Evolutionary conservation across 768 basidiomycete species (phyloP), one percentile per base, ranked within the genome.

Genomic region (Mycena epipterygia): DNA sequence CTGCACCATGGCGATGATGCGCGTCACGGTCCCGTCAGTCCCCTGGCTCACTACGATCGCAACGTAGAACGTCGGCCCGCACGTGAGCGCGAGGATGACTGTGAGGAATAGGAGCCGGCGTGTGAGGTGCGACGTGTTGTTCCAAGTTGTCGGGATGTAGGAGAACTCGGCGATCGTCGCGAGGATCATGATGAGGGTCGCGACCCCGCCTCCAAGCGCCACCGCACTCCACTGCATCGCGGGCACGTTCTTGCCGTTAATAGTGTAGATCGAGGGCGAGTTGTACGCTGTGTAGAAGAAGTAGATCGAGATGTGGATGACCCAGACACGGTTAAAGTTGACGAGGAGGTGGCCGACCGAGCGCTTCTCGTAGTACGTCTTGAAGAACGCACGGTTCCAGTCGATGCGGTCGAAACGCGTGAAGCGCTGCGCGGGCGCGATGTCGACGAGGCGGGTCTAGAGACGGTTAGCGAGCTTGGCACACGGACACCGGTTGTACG

Each of bases 291-390:
- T 99, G 84, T 98, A 99, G 85, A 92, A 98, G 88, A 93, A 99
- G 86, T 92, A 99, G 78, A 98, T 82, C 37, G 97, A 89, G 67
- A 99, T 87, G 84, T 99, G 98, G 72, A 97, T 93, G 81, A 99
- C 95, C 97, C 98, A 99, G 74, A 99, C 95, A 51, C 97, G 95
- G 85, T 99, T 99, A 86, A 99, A 99, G 87, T 99, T 98, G 88
- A 99, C 97, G 71, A 99, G 88, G 1, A 99, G 88, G 81, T 99
- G 98, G 48, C 96, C 94, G 81, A 97, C 95, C 0, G 97, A 97
- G 35, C 98, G 95, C 77, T 96, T 96, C 82, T 99, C 98, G 73
- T 92, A 96, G 82, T 99, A 99, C 0, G 97, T 99, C 86, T 99
- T 99, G 94, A 97, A 98, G 83, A 99, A 99, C 2, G 92, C 97